Conservation (phyloP, 371 early-diverging fungal species). For the Gilbertella persicaria region DNA sequence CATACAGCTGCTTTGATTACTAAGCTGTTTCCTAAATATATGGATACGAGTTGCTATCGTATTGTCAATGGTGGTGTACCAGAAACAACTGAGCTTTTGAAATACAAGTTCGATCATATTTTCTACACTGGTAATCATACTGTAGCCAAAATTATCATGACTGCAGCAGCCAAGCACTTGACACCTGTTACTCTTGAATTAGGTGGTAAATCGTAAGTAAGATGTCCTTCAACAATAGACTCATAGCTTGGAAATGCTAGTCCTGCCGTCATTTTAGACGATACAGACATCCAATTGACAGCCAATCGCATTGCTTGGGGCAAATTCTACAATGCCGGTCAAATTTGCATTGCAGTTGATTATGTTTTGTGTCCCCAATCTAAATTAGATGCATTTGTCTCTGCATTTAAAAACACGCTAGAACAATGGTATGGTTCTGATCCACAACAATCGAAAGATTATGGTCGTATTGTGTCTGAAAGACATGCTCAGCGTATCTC, state of each 20-base stretch:
- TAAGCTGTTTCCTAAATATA: conserved; percentile 67
- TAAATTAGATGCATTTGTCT: conserved; percentile 50
- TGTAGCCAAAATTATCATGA: conserved; percentile 81
- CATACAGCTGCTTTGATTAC: conserved; percentile 70
- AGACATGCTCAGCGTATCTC: conserved; percentile 75
- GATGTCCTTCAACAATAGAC: too few species aligned
- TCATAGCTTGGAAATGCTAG: conserved; percentile 19
- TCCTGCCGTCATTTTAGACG: conserved; percentile 73
- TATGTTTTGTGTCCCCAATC: conserved; percentile 71
- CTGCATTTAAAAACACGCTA: conserved; percentile 53
- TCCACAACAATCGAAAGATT: conserved; percentile 55
- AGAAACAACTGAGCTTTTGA: conserved; percentile 77
- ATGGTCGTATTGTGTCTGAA: conserved; percentile 70
- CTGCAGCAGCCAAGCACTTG: conserved; percentile 74
- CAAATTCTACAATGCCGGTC: conserved; percentile 84
- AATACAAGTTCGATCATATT: conserved; percentile 78
- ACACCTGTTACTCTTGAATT: conserved; percentile 82
- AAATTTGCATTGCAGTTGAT: conserved; percentile 90
- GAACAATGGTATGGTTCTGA: conserved; percentile 54
- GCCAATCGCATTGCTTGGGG: conserved; percentile 84
- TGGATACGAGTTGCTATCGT: conserved; percentile 68
- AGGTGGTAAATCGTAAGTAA: conserved; percentile 81
- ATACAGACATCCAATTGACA: conserved; percentile 63
- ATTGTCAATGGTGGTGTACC: conserved; percentile 81
- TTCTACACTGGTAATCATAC: conserved; percentile 84